These are phyloP conservation scores for Lactifluus rugatus DNA, from an alignment of 768 basidiomycete genomes.

Conservation along the genomic window DNA sequence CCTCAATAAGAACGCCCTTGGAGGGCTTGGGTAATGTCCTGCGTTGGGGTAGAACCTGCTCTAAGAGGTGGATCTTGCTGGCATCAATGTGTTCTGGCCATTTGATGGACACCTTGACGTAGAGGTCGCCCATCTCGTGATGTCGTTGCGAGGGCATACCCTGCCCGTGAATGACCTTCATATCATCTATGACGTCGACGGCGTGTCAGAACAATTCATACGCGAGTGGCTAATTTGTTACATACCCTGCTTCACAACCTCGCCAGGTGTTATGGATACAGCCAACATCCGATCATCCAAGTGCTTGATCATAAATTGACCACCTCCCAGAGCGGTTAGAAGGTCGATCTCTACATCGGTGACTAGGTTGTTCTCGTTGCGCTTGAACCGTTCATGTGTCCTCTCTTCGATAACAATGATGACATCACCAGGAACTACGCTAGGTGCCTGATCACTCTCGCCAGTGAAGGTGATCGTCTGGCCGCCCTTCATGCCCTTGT, in stretches of 20 bases:
- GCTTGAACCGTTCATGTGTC: constrained; percentile 78
- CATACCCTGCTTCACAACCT: constrained; percentile 88
- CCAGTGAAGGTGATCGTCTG: constrained; percentile 84
- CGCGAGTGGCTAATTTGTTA: constrained; percentile 8
- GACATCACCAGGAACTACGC: constrained; percentile 85
- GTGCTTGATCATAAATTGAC: constrained; percentile 82
- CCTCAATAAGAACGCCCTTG: constrained; percentile 67
- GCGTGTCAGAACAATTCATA: background rate
- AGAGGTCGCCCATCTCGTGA: constrained; percentile 93
- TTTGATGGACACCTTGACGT: constrained; percentile 72
- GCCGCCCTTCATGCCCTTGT: constrained; percentile 95
- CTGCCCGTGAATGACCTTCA: constrained; percentile 88
- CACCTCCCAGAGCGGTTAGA: constrained; percentile 87
- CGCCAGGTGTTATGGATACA: constrained; percentile 78
- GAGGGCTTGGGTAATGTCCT: constrained; percentile 53
- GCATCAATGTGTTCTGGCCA: constrained; percentile 82
- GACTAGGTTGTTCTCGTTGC: constrained; percentile 81
- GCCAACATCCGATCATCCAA: constrained; percentile 86
- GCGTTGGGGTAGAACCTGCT: constrained; percentile 78
- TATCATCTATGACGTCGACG: constrained; percentile 45
- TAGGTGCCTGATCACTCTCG: constrained; percentile 89
- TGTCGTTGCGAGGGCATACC: constrained; percentile 99
- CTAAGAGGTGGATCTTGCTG: constrained; percentile 58
- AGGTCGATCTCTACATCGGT: constrained; percentile 87
- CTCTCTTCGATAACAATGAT: constrained; percentile 92